Base-by-base conservation (phyloP, 1,139 yeast genomes). In the Nakaseomyces delphensis region DNA sequence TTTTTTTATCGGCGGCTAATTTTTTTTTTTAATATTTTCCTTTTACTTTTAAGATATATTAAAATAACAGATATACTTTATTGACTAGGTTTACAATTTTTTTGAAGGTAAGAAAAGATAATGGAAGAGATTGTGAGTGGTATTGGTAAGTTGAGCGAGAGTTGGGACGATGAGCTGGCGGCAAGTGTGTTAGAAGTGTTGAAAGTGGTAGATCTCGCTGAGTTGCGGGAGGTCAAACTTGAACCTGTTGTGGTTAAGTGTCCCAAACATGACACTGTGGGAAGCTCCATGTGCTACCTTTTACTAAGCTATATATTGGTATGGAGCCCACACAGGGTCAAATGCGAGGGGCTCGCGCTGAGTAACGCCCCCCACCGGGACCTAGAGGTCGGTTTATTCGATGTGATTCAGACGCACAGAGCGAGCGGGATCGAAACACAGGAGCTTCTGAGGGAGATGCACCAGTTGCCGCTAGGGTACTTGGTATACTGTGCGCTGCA, bases 111-210 rank as follows among this genome's bases (percentile, higher is more conserved):
- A n/a, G n/a, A n/a, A n/a, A n/a, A n/a, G n/a, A n/a, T n/a, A n/a
- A 33, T 33, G 37, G 37, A 33, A n/a, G 37, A 15, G 3, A 20
- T 33, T 20, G 28, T n/a, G 6, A 20, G 18, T n/a, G 37, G 37
- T 3, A 33, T 33, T 14, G 5, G 18, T 4, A 20, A n/a, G 15
- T 19, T 33, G 8, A 8, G 27, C 3, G 37, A 33, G 27, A n/a
- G 18, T 11, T 33, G 37, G 37, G 37, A 33, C 7, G 37, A 20
- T 16, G 27, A 21, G 6, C 11, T 33, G 4, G 37, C 37, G 18
- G 11, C 8, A 4, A 33, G 18, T n/a, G 16, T 33, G 15, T 11
- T 33, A 4, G 27, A 33, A 21, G 25, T 14, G 27, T 21, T 33
- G 18, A 6, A 27, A 6, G 27, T 20, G 20, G 18, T 21, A 4